phyloP scores from a whole-genome alignment of 257 asterid species.

The Schizonepeta tenuifolia region DNA sequence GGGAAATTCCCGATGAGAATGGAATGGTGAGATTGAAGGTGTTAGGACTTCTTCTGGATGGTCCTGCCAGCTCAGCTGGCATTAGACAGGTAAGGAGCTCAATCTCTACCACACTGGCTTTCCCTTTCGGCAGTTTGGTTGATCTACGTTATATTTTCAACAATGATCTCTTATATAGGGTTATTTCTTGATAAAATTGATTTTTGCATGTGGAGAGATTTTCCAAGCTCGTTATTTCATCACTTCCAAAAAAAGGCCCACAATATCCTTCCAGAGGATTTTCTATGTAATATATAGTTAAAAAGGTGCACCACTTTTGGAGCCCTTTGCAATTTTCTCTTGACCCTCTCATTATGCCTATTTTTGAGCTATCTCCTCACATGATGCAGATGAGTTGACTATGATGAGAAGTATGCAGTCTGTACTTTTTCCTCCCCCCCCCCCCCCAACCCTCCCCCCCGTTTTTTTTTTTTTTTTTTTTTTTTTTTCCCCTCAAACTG shows the following conservation, averaged over 20 bases:
- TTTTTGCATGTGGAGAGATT: constrained; percentile 7
- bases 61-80: constrained; percentile 93
- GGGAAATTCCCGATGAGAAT: constrained; percentile 83
- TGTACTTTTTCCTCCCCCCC: not conserved
- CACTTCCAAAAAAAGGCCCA: constrained; percentile 6
- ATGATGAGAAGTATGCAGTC: constrained; percentile 10
- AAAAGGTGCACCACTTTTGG: not conserved
- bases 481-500: constrained; percentile 11
- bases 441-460: no score
- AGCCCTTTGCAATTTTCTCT: constrained; percentile 1
- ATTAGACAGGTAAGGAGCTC: constrained; percentile 77
- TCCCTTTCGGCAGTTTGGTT: not conserved
- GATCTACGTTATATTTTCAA: not conserved
- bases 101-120: constrained; percentile 23
- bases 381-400: not conserved
- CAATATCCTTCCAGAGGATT: not conserved
- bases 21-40: constrained; percentile 81
- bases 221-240: not conserved
- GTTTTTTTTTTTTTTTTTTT: no score
- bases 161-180: not conserved
- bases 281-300: not conserved
- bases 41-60: constrained; percentile 91
- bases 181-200: constrained; percentile 1
- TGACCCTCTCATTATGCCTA: not conserved
- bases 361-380: constrained; percentile 1